phyloP scores from a whole-genome alignment of 305 asterid species.

The Solanum aculeatissimum region DNA sequence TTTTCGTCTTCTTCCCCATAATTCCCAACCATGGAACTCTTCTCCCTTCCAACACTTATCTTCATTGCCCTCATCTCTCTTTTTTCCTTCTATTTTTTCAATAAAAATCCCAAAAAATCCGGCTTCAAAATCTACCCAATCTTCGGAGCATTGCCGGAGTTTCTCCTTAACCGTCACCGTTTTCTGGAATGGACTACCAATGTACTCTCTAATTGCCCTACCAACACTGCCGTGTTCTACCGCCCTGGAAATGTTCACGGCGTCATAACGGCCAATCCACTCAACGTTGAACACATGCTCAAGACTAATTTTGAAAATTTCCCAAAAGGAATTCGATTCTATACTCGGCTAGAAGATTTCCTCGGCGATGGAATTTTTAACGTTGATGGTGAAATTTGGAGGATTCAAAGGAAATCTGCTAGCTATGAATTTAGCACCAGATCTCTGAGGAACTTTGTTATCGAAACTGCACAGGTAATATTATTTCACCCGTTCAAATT shows the following conservation, averaged over 20 bases:
- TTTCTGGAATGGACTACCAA: constrained; percentile 60
- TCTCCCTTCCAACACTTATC: constrained; percentile 6
- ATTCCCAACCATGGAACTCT: constrained; percentile 17
- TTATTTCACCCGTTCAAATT: too few species aligned
- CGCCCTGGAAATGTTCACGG: constrained; percentile 69
- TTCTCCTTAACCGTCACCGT: constrained; percentile 61
- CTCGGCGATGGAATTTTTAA: constrained; percentile 59
- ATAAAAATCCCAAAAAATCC: background rate
- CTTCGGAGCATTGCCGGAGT: constrained; percentile 61
- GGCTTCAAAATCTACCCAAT: constrained; percentile 52
- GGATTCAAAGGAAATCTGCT: constrained; percentile 52
- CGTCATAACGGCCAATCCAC: constrained; percentile 54
- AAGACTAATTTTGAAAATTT: constrained; percentile 51
- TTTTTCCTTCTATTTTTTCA: constrained; percentile 10
- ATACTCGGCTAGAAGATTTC: constrained; percentile 36
- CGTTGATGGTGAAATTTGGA: constrained; percentile 47
- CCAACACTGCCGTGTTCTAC: constrained; percentile 44
- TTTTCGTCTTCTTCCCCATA: background rate
- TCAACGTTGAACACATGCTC: constrained; percentile 48
- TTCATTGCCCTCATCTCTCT: constrained; percentile 14
- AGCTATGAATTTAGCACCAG: constrained; percentile 65
- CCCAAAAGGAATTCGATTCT: constrained; percentile 60
- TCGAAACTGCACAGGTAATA: constrained; percentile 30
- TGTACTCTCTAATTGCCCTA: constrained; percentile 28
- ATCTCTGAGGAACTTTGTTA: constrained; percentile 53